Conservation (phyloP, 495 filamentous ascomycete species). For the Penicillium manginii region DNA sequence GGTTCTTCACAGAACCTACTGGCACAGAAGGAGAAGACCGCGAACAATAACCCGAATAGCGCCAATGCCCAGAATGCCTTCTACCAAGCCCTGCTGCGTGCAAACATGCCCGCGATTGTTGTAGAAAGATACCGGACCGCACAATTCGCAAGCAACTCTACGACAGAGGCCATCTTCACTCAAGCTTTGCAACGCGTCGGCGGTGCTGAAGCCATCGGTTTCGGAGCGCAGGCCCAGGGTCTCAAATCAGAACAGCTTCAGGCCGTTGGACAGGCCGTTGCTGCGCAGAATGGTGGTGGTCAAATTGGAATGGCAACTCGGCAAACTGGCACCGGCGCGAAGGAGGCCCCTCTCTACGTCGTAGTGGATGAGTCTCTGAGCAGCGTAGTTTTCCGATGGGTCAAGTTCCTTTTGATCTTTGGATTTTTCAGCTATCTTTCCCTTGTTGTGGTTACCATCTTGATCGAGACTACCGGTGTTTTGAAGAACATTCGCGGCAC, state of each 20-base stretch:
- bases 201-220: conserved; percentile 50
- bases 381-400: conserved; percentile 81
- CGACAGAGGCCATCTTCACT: conserved; percentile 73
- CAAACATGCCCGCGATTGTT: conserved; percentile 90
- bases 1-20: conserved; percentile 61
- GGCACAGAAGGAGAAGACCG: conserved; percentile 79
- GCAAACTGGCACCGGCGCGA: conserved; percentile 64
- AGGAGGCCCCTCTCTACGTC: conserved; percentile 84
- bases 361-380: conserved; percentile 92
- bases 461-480: conserved; percentile 75
- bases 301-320: conserved; percentile 54
- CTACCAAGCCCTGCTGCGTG: conserved; percentile 86
- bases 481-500: conserved; percentile 76
- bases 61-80: conserved; percentile 88
- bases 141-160: conserved; percentile 76
- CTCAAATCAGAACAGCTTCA: conserved; percentile 70
- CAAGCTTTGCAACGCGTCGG: conserved; percentile 72
- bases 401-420: conserved; percentile 82
- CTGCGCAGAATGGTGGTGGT: conserved; percentile 70
- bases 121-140: conserved; percentile 86
- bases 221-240: conserved; percentile 38
- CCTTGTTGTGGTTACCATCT: conserved; percentile 73
- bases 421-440: conserved; percentile 73
- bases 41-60: conserved; percentile 88
- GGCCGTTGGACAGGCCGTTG: conserved; percentile 85